phyloP scores from a whole-genome alignment of 1,284 basidiomycete species.

The Cryptococcus maquisensis region DNA sequence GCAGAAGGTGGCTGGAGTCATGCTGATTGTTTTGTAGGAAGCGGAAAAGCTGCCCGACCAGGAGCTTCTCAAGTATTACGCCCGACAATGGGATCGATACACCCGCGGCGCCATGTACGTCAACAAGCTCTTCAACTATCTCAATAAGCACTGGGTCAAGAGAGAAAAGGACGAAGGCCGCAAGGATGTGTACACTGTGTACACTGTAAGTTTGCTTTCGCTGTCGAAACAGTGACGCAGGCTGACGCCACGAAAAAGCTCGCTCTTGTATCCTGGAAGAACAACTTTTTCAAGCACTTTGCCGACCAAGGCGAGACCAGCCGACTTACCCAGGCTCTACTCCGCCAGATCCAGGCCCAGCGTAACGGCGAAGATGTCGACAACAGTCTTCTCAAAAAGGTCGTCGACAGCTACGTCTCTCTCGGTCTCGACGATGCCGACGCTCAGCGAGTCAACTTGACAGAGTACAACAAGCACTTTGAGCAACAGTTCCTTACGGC shows the following conservation, averaged over 20 bases:
- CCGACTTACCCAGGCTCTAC: slow-evolving; percentile 80
- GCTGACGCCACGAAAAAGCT: slow-evolving; percentile 55
- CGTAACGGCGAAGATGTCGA: slow-evolving; percentile 93
- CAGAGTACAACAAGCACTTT: slow-evolving; percentile 90
- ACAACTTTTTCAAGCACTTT: slow-evolving; percentile 82
- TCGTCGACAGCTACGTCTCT: slow-evolving; percentile 94
- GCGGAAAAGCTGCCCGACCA: slow-evolving; percentile 79
- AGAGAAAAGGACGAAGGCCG: slow-evolving; percentile 96
- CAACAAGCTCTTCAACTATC: slow-evolving; percentile 90
- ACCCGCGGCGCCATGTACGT: slow-evolving; percentile 95
- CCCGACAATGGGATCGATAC: slow-evolving; percentile 90
- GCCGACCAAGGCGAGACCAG: slow-evolving; percentile 59
- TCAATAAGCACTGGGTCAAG: slow-evolving; percentile 99
- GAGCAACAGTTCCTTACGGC: slow-evolving; percentile 82
- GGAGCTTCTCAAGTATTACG: slow-evolving; percentile 85
- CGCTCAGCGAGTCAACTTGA: slow-evolving; percentile 55
- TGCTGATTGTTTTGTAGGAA: slow-evolving; percentile 53
- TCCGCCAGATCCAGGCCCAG: slow-evolving; percentile 86
- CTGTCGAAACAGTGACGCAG: background rate
- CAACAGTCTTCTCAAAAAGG: slow-evolving; percentile 88
- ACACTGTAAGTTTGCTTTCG: slow-evolving; percentile 70
- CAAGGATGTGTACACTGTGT: slow-evolving; percentile 91
- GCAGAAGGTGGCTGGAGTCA: slow-evolving; percentile 1
- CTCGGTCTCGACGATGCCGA: slow-evolving; percentile 90
- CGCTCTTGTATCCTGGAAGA: slow-evolving; percentile 92